These are phyloP conservation scores for Arthrobotrys sinensis DNA, from an alignment of 2,329 filamentous ascomycete species.

Conservation along the genomic window DNA sequence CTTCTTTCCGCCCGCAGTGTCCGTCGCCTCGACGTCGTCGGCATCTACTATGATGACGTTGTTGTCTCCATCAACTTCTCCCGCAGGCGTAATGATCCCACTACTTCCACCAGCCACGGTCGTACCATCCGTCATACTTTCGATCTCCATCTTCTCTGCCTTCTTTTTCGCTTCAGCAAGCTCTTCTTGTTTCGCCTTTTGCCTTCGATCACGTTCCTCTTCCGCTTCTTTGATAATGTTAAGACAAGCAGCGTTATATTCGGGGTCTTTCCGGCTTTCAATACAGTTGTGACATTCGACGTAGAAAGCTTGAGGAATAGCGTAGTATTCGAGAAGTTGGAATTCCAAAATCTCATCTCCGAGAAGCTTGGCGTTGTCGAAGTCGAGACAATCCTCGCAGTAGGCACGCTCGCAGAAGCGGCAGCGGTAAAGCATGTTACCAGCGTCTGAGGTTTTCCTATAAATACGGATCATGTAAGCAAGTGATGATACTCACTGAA, in stretches of 20 bases:
- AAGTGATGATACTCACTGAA: not conserved
- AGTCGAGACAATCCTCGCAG: constrained; percentile 75
- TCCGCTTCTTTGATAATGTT: constrained; percentile 53
- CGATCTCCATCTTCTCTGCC: constrained; percentile 56
- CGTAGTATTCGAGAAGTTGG: constrained; percentile 69
- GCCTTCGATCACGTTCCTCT: constrained; percentile 43
- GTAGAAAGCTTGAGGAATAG: constrained; percentile 57
- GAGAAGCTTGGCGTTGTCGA: constrained; percentile 70
- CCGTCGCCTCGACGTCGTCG: constrained; percentile 45
- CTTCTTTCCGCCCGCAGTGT: constrained; percentile 41
- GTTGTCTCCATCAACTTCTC: constrained; percentile 55
- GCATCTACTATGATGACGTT: constrained; percentile 53
- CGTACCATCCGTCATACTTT: constrained; percentile 59
- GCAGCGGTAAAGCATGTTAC: constrained; percentile 70
- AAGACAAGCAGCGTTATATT: constrained; percentile 54
- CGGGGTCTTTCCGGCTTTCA: constrained; percentile 50
- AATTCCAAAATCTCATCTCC: constrained; percentile 72
- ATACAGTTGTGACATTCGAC: constrained; percentile 58
- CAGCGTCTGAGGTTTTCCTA: constrained; percentile 65
- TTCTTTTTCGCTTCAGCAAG: constrained; percentile 43
- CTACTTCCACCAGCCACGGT: constrained; percentile 51
- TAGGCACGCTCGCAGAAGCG: constrained; percentile 72
- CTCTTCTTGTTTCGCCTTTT: constrained; percentile 15
- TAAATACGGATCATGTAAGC: not conserved
- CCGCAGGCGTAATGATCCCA: constrained; percentile 54